Evolutionary conservation across 495 filamentous ascomycete genomes (phyloP).

Genomic region (Podospora appendiculata): DNA sequence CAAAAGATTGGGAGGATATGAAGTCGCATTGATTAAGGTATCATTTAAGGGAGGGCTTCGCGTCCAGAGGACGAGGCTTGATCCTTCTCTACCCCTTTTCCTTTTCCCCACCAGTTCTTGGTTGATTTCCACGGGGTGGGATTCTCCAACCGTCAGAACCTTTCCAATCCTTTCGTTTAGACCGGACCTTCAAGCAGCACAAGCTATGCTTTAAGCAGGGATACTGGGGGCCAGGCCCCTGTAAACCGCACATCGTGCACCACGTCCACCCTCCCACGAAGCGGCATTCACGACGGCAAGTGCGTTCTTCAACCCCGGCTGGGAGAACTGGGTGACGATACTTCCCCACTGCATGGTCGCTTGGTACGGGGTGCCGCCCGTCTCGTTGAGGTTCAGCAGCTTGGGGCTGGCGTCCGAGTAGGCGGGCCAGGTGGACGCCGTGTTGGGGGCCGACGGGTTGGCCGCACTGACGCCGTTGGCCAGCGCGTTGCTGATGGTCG

Average conservation of each 20-base stretch:
- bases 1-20: no score
- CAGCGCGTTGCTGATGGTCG: conserved; percentile 38
- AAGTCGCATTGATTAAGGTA: no score
- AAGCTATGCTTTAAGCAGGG: conserved; percentile 19
- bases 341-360: conserved; percentile 16
- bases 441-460: conserved; percentile 14
- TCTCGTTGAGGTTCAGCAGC: conserved; percentile 47
- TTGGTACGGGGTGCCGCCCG: conserved; percentile 34
- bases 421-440: conserved; percentile 23
- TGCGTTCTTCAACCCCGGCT: conserved; percentile 37
- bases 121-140: no score
- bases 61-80: no score
- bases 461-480: conserved; percentile 29
- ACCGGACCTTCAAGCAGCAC: no score
- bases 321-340: conserved; percentile 22
- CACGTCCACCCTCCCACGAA: conserved; percentile 52
- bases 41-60: no score
- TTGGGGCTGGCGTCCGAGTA: conserved; percentile 28
- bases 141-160: no score
- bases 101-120: no score
- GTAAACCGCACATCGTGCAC: conserved; percentile 49
- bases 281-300: conserved; percentile 42
- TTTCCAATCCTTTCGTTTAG: no score
- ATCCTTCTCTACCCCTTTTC: no score
- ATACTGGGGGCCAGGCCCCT: conserved; percentile 32